Base-by-base conservation (phyloP, 2,329 filamentous ascomycete species). In the Trichocomaceae sp. region DNA sequence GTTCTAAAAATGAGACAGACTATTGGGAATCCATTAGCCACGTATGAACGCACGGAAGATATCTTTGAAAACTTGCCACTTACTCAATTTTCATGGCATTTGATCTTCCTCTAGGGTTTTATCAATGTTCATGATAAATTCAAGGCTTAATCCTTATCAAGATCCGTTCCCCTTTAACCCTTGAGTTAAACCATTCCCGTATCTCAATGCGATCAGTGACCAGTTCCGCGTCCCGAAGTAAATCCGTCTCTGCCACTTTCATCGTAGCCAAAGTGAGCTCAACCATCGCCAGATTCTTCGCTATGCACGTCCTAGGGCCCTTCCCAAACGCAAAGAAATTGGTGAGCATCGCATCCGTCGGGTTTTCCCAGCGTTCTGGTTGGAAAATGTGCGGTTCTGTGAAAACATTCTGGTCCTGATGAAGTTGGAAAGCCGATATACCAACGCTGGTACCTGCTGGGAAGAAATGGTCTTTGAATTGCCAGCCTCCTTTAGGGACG, bases 141-240 rank as follows among this genome's bases (percentile, higher is more conserved):
- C 20, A 50, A 20, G 29, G 19, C 23, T 42, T 50, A 17, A 50
- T 20, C 22, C 17, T 42, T 3, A 50, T 50, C 48, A 50, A 31
- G 19, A 82, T 76, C 61, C 68, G 74, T 58, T 76, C 76, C 0
- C 75, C 77, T 39, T 75, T 73, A 1, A 82, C 73, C 59, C 74
- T 76, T 1, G 74, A 75, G 60, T 81, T 82, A 59, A 82, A 82
- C 79, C 79, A 82, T 61, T 83, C 76, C 26, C 72, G 65, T n/a
- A 80, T 77, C 63, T 78, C 72, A 10, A 82, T 71, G 52, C 70
- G 65, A 1, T 73, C 66, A 19, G 72, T 62, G 1, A 74, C 65
- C 2, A 66, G 61, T 46, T 56, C 73, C 2, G 75, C 77, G 2
- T 77, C 77, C 3, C 68, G 64, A 17, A 82, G 64, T 1, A 78